Evolutionary conservation across 2,329 filamentous ascomycete genomes (phyloP).

Genomic region (Aspergillus awamori): DNA sequence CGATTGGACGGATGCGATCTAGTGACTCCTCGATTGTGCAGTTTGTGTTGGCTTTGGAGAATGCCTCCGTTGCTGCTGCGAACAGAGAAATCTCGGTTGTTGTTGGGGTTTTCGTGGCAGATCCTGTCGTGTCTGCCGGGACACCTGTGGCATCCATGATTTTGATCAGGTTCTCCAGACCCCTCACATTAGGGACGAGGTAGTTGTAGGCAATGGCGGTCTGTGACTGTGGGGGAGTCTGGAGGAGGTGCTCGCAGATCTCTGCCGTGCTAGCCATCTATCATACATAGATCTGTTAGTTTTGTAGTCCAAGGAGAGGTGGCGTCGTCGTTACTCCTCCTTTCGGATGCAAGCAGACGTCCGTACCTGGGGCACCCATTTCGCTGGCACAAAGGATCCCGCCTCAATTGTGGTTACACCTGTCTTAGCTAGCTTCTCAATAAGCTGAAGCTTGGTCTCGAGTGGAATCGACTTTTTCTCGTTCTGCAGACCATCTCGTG

Average conservation of each 20-base stretch:
- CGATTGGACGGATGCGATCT: slow-evolving; percentile 60
- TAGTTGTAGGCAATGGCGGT: slow-evolving; percentile 65
- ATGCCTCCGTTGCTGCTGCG: slow-evolving; percentile 66
- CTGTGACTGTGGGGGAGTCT: slow-evolving; percentile 52
- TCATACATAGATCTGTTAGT: slow-evolving; percentile 4
- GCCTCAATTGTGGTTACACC: slow-evolving; percentile 56
- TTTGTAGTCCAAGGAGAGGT: background rate
- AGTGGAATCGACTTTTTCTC: slow-evolving; percentile 54
- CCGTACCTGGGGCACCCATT: slow-evolving; percentile 58
- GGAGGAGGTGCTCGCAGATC: slow-evolving; percentile 59
- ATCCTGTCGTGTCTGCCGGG: slow-evolving; percentile 33
- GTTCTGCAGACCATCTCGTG: slow-evolving; percentile 58
- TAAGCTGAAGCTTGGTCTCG: slow-evolving; percentile 54
- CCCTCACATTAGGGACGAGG: slow-evolving; percentile 65
- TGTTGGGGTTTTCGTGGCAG: slow-evolving; percentile 34
- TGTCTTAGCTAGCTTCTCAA: slow-evolving; percentile 50
- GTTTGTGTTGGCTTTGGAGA: slow-evolving; percentile 68
- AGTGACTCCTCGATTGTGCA: slow-evolving; percentile 66
- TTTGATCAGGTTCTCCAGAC: slow-evolving; percentile 62
- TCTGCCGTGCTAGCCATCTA: slow-evolving; percentile 68
- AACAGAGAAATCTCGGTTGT: slow-evolving; percentile 64
- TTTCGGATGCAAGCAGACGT: slow-evolving; percentile 1
- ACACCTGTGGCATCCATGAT: slow-evolving; percentile 50
- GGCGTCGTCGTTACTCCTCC: background rate
- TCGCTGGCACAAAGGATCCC: slow-evolving; percentile 57